Conservation (phyloP, 2,329 filamentous ascomycete genomes). For the Orbilia javanica region DNA sequence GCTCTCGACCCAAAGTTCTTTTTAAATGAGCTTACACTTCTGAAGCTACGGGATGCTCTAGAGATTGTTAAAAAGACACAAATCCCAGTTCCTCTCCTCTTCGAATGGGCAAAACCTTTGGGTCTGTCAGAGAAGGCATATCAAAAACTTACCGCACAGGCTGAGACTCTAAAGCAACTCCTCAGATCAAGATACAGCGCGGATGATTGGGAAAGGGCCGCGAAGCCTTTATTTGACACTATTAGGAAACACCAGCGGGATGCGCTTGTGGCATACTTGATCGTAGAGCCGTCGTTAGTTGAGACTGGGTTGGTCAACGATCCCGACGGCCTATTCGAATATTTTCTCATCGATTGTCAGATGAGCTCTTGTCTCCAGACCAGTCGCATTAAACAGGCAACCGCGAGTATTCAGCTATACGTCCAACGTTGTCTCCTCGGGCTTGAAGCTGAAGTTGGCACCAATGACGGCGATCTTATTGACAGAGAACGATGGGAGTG, state of each 20-base stretch:
- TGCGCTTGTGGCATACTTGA: conserved; percentile 30
- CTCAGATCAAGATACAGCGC: conserved; percentile 16
- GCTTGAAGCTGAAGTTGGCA: conserved; percentile 60
- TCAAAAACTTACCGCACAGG: conserved; percentile 4
- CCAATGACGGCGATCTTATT: background rate
- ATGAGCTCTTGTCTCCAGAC: conserved; percentile 63
- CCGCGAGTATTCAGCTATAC: conserved; percentile 63
- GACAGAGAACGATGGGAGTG: conserved; percentile 61
- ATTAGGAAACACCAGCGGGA: conserved; percentile 39
- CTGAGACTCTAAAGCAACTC: conserved; percentile 3
- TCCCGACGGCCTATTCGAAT: conserved; percentile 62
- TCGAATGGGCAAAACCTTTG: conserved; percentile 10
- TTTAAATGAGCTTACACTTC: background rate
- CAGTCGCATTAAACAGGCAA: conserved; percentile 64
- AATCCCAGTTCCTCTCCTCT: background rate
- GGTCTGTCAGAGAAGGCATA: conserved; percentile 5
- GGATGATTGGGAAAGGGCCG: conserved; percentile 37
- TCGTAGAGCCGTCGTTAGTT: conserved; percentile 15
- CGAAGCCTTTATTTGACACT: conserved; percentile 31
- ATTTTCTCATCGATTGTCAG: conserved; percentile 63
- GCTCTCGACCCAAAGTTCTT: background rate
- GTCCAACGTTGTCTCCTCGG: conserved; percentile 63
- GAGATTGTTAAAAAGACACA: conserved; percentile 4
- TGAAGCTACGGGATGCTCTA: background rate
- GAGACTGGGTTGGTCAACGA: conserved; percentile 12